phyloP scores from a whole-genome alignment of 2,329 filamentous ascomycete species.

The Sporothrix sp. region DNA sequence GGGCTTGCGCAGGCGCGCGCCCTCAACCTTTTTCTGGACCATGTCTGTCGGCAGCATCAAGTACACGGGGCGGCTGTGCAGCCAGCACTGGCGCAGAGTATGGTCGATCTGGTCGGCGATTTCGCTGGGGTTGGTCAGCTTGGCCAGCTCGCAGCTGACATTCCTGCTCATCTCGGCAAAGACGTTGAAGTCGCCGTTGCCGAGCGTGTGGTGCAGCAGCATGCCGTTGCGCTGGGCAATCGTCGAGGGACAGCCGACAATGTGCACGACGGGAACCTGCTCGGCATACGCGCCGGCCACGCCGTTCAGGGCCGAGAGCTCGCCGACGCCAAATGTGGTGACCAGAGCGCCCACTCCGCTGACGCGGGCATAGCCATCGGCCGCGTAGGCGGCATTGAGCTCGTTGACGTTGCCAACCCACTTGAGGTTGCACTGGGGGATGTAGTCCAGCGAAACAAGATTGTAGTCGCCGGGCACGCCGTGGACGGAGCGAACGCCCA shows the following conservation, averaged over 20 bases:
- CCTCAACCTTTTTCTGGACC: slow-evolving; percentile 66
- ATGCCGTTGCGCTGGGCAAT: slow-evolving; percentile 19
- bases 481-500: slow-evolving; percentile 39
- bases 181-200: slow-evolving; percentile 48
- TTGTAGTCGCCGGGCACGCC: slow-evolving; percentile 47
- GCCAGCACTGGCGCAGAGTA: slow-evolving; percentile 63
- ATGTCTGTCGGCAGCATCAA: slow-evolving; percentile 76
- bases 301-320: slow-evolving; percentile 45
- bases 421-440: slow-evolving; percentile 35
- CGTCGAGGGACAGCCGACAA: slow-evolving; percentile 30
- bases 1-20: slow-evolving; percentile 56
- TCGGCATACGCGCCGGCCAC: slow-evolving; percentile 49
- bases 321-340: slow-evolving; percentile 50
- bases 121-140: slow-evolving; percentile 58
- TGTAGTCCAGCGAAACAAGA: slow-evolving; percentile 40
- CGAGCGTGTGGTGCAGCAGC: slow-evolving; percentile 42
- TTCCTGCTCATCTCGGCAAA: slow-evolving; percentile 68
- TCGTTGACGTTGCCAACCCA: slow-evolving; percentile 46
- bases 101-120: slow-evolving; percentile 70
- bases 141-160: slow-evolving; percentile 62
- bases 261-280: slow-evolving; percentile 44
- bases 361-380: slow-evolving; percentile 51
- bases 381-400: slow-evolving; percentile 48
- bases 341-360: slow-evolving; percentile 46
- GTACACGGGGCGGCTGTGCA: slow-evolving; percentile 70